Evolutionary conservation across 179 eudicot genomes (phyloP), one percentile per base, ranked within the genome.

Genomic region (Heliamphora pulchella): DNA sequence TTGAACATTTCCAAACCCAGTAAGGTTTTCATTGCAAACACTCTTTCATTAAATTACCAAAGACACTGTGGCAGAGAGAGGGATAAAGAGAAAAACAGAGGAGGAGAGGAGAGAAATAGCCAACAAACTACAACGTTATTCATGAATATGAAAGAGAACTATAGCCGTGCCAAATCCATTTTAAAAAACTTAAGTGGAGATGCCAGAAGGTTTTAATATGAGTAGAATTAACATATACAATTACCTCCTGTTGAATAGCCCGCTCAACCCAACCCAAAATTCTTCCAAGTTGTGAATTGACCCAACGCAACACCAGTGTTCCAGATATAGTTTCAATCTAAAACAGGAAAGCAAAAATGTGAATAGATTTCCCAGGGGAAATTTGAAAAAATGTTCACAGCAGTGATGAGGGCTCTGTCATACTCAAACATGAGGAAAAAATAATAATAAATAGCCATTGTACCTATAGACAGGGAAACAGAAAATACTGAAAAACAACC

Each of bases 191-290:
- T 15, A 58, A 58, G 55, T 59, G 78, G 41, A n/a, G 55, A n/a
- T 8, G 44, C 79, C 68, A 76, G 15, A 71, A 71, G 59, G 7
- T 71, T 20, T 17, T 50, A 50, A 71, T 43, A 76, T 17, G 39
- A 74, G 63, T 22, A 58, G 61, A 76, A 46, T 46, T 17, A 43
- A 75, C 43, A 31, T 15, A 78, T 75, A 62, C 3, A 81, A 74
- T 79, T 89, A 96, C 99, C 99, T 96, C 99, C 84, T 96, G 99
- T 76, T 91, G 97, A 81, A 94, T 86, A 83, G 96, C 97, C 64
- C 99, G 91, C 86, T 91, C 94, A 80, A 94, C 94, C 99, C 99
- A 96, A 74, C 87, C 86, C 73, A 87, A 77, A 78, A 96, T 83
- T 84, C 99, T 90, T 80, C 87, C 91, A 80, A 94, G 95, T 84